Evolutionary conservation across 495 filamentous ascomycete genomes (phyloP).

Genomic region (Talaromyces stipitatus): DNA sequence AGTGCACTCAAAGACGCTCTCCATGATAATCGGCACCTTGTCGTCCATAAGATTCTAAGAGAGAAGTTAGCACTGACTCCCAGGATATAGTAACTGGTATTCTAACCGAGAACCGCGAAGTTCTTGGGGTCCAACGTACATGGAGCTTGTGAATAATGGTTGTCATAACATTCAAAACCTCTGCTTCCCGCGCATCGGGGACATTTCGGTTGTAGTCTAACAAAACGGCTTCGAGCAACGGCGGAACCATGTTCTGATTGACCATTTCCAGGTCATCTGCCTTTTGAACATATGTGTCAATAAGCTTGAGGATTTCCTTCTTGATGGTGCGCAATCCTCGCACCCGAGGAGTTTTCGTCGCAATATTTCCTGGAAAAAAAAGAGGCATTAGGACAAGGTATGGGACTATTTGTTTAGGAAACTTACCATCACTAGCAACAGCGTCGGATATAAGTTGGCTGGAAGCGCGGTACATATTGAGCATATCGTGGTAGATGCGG

Average conservation of each 20-base stretch:
- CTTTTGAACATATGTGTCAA: conserved; percentile 96
- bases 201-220: conserved; percentile 97
- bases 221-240: conserved; percentile 89
- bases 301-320: conserved; percentile 97
- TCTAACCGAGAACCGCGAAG: conserved; percentile 30
- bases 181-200: conserved; percentile 89
- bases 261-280: conserved; percentile 94
- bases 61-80: conserved; percentile 22
- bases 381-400: conserved; percentile 15
- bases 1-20: conserved; percentile 97
- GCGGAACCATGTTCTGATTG: conserved; percentile 86
- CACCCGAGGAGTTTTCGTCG: conserved; percentile 96
- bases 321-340: conserved; percentile 95
- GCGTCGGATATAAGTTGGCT: conserved; percentile 90
- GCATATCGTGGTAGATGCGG: conserved; percentile 95
- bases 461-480: conserved; percentile 97
- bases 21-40: conserved; percentile 94
- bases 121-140: conserved; percentile 56
- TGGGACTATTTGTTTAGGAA: not conserved
- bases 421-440: conserved; percentile 75
- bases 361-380: conserved; percentile 82
- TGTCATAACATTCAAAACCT: conserved; percentile 96
- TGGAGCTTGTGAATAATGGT: conserved; percentile 93
- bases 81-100: conserved; percentile 7
- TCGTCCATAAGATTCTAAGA: conserved; percentile 85